Percentiles rank a stretch among this genome's conserved stretches.
phyloP scores from a whole-genome alignment of 257 asterid species.

The Solanum piurae region DNA sequence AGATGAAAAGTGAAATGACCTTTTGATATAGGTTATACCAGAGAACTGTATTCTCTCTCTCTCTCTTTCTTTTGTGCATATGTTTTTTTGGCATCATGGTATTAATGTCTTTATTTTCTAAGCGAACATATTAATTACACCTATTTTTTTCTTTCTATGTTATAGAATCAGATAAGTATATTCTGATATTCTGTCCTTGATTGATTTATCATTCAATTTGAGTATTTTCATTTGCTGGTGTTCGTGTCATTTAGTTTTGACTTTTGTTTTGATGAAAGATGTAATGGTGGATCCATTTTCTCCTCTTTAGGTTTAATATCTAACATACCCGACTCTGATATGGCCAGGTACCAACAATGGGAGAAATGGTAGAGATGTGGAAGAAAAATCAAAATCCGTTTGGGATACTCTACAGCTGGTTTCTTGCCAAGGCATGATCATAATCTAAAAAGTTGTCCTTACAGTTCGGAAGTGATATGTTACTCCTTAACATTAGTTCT shows the following conservation, averaged over 20 bases:
- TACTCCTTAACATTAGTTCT: neutral
- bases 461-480: neutral
- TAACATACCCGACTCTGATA: neutral
- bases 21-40: neutral
- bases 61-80: neutral
- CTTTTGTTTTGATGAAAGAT: neutral
- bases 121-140: neutral
- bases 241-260: neutral
- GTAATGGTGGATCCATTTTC: neutral
- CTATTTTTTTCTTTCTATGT: neutral
- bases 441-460: neutral
- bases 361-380: slow-evolving; percentile 92
- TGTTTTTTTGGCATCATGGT: neutral
- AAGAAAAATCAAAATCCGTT: slow-evolving; percentile 79
- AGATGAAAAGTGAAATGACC: neutral
- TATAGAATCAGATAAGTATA: neutral
- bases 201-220: neutral
- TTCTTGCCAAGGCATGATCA: slow-evolving; percentile 76
- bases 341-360: slow-evolving; percentile 62
- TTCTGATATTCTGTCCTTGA: neutral
- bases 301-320: neutral
- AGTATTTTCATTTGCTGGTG: neutral
- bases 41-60: neutral
- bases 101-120: neutral
- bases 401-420: slow-evolving; percentile 94